A percentile compares a stretch with the other conserved stretches of the same genome.
Evolutionary conservation across 2,329 filamentous ascomycete genomes (phyloP).

Genomic region (Penicillium sp.): DNA sequence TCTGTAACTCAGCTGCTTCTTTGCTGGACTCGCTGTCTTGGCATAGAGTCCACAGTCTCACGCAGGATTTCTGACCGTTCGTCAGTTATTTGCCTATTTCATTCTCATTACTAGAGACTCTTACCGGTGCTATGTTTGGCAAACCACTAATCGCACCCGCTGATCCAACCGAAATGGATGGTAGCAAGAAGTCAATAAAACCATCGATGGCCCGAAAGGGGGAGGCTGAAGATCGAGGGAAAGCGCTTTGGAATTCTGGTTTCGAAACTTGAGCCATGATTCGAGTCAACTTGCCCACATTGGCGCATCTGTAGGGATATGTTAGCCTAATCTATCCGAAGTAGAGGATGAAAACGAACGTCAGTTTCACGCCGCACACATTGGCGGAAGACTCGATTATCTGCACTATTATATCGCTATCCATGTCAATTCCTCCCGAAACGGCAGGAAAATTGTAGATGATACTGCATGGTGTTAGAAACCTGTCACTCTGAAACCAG

Average conservation of each 20-base stretch:
- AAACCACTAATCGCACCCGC: neutral
- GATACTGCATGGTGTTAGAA: neutral
- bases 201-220: neutral
- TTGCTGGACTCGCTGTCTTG: neutral
- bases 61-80: neutral
- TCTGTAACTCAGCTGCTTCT: neutral
- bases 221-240: neutral
- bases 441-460: neutral
- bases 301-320: neutral
- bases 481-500: neutral
- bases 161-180: neutral
- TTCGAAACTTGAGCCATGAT: neutral
- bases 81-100: neutral
- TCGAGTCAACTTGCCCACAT: neutral
- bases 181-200: neutral
- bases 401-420: neutral
- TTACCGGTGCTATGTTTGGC: constrained; percentile 2
- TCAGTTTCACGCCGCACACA: neutral
- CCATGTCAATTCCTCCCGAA: neutral
- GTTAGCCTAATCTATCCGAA: neutral
- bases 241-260: neutral
- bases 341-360: neutral
- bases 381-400: neutral
- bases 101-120: neutral
- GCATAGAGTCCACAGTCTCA: neutral